Base-by-base conservation (phyloP, 768 basidiomycete species). In the Pisolithus orientalis region DNA sequence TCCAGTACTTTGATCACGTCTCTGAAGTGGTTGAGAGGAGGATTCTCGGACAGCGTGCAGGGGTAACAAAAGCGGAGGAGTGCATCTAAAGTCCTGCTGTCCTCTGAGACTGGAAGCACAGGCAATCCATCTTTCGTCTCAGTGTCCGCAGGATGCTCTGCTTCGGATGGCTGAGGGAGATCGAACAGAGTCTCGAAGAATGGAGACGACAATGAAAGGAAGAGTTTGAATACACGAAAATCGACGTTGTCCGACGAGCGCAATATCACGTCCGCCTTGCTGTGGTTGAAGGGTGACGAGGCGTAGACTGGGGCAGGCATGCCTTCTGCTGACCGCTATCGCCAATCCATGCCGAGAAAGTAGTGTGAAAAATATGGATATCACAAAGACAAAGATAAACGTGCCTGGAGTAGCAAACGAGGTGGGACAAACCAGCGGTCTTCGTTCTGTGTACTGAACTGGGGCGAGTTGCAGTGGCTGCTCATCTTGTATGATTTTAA, bases 201-300 rank as follows among this genome's bases (percentile, higher is more conserved):
- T 0, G 67, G 59, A 16, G 72, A 74, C 0, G 70, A 59, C n/a
- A 70, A 59, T 8, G 62, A 61, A 27, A 72, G 67, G 34, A 72
- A 63, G 7, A 61, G 52, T 16, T 61, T 70, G 56, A 70, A 69
- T 14, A 68, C 48, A 13, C 56, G 61, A 48, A 72, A 61, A 51
- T 73, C 60, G 37, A 68, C 47, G 6, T 58, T 55, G 57, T 68
- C 68, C 7, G 58, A 59, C 17, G 63, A 62, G 5, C 57, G 66
- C 9, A 68, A 37, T 21, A 66, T 57, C 31, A 67, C 32, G 29
- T 67, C 58, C 7, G 51, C 57, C 29, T 62, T 58, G 5, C 49
- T 42, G 37, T 68, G 60, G 48, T 59, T 47, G 27, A 65, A 66
- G 1, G 65, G 64, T 2, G 54, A 21, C 9, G 53, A 25, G 1